phyloP scores from a whole-genome alignment of 768 basidiomycete genomes.

The Lactarius indigo region DNA sequence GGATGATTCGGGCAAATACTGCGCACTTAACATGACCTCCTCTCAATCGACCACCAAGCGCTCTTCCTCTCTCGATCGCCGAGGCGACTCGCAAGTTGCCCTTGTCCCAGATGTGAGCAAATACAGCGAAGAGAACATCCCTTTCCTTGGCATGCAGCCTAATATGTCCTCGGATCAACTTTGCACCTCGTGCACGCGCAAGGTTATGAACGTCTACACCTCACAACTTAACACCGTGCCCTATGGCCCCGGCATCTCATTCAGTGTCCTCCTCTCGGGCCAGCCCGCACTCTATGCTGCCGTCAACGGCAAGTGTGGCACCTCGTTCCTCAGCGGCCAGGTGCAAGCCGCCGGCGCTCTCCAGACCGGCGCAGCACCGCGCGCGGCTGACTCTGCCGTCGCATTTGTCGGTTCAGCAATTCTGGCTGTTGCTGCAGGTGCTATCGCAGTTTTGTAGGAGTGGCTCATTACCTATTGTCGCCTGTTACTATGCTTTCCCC shows the following conservation, averaged over 20 bases:
- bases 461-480: not conserved
- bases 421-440: conserved; percentile 35
- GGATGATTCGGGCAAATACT: conserved; percentile 67
- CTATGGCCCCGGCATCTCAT: conserved; percentile 70
- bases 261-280: conserved; percentile 59
- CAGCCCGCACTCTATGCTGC: conserved; percentile 65
- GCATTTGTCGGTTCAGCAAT: conserved; percentile 33
- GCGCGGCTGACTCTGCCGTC: conserved; percentile 29
- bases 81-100: conserved; percentile 32
- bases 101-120: conserved; percentile 52
- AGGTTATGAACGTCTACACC: conserved; percentile 73
- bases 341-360: conserved; percentile 67
- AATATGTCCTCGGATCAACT: conserved; percentile 46
- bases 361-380: conserved; percentile 36
- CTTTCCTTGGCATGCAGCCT: conserved; percentile 76
- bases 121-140: conserved; percentile 57
- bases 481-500: conserved; percentile 8
- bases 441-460: conserved; percentile 30
- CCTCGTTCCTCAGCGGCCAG: conserved; percentile 62
- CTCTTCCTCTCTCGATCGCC: conserved; percentile 24
- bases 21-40: conserved; percentile 49
- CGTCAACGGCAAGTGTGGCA: conserved; percentile 62
- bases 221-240: conserved; percentile 64
- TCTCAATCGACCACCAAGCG: conserved; percentile 29
- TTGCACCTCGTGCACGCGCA: conserved; percentile 81